These are phyloP conservation scores for Boletus semigastroideus DNA, from an alignment of 1,284 basidiomycete genomes.

Conservation along the genomic window DNA sequence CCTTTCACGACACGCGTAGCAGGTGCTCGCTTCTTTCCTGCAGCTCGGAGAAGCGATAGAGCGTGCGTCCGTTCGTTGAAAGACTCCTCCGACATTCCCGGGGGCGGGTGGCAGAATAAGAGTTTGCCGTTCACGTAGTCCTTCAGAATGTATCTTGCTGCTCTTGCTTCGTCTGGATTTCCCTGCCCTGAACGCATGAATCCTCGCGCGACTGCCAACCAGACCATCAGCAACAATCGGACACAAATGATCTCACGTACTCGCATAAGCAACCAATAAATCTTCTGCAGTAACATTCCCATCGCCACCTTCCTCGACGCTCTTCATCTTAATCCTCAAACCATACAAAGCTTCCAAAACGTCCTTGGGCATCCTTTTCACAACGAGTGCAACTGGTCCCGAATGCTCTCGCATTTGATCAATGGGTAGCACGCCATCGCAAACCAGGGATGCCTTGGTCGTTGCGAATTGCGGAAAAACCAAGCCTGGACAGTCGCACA, in stretches of 20 bases:
- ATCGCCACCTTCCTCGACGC: constrained; percentile 84
- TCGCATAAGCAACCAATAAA: constrained; percentile 86
- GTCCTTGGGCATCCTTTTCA: constrained; percentile 77
- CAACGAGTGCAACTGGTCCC: constrained; percentile 82
- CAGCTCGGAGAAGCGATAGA: constrained; percentile 56
- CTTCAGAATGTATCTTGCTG: constrained; percentile 92
- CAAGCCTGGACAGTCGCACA: constrained; percentile 99
- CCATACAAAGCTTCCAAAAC: constrained; percentile 94
- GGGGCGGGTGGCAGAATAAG: constrained; percentile 88
- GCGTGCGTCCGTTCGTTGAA: constrained; percentile 82
- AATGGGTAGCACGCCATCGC: constrained; percentile 96
- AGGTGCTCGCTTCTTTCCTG: constrained; percentile 83
- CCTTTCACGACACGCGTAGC: constrained; percentile 79
- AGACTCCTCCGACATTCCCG: constrained; percentile 60
- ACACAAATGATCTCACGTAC: constrained; percentile 50
- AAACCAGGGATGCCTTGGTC: constrained; percentile 93
- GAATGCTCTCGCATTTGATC: constrained; percentile 97
- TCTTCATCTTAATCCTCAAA: constrained; percentile 68
- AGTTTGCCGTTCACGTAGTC: constrained; percentile 97
- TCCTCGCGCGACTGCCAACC: constrained; percentile 79
- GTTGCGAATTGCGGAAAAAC: constrained; percentile 99
- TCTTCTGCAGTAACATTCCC: constrained; percentile 80
- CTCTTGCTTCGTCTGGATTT: constrained; percentile 94
- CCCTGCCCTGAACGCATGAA: constrained; percentile 94
- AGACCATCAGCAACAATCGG: not conserved